phyloP scores from a whole-genome alignment of 1,284 basidiomycete genomes.

The Boletus hoseneyae region DNA sequence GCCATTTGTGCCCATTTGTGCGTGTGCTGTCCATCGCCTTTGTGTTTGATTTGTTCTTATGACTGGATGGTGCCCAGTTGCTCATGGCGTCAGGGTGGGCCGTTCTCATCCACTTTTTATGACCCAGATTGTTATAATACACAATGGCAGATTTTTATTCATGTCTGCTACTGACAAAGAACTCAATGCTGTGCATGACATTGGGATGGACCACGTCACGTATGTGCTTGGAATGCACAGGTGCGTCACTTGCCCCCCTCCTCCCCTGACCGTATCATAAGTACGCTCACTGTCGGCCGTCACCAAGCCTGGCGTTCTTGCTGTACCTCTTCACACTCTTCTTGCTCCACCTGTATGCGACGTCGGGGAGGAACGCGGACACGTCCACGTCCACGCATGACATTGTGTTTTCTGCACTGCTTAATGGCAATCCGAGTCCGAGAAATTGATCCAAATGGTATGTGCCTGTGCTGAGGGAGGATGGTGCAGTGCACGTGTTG shows the following conservation, averaged over 20 bases:
- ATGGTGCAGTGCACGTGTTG: slow-evolving; percentile 31
- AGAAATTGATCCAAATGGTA: slow-evolving; percentile 38
- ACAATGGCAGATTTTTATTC: slow-evolving; percentile 60
- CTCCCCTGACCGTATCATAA: background rate
- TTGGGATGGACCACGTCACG: slow-evolving; percentile 85
- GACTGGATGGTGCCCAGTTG: slow-evolving; percentile 41
- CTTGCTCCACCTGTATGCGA: slow-evolving; percentile 56
- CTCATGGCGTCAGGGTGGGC: slow-evolving; percentile 60
- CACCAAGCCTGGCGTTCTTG: slow-evolving; percentile 62
- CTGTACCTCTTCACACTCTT: slow-evolving; percentile 69
- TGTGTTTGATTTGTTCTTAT: background rate
- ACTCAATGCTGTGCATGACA: slow-evolving; percentile 61
- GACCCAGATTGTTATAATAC: background rate
- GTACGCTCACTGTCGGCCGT: background rate
- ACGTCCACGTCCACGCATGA: slow-evolving; percentile 6
- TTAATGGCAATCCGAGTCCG: slow-evolving; percentile 19
- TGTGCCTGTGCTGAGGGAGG: slow-evolving; percentile 35
- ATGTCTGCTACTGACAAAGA: slow-evolving; percentile 94
- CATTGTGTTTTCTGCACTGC: slow-evolving; percentile 22
- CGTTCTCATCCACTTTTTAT: background rate
- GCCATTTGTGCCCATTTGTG: slow-evolving; percentile 85
- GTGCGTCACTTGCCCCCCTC: slow-evolving; percentile 19
- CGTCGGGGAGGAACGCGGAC: slow-evolving; percentile 57
- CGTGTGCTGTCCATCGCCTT: slow-evolving; percentile 32
- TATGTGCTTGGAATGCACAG: slow-evolving; percentile 85